These are phyloP conservation scores for Lathyrus aphaca DNA, from an alignment of 306 rosid genomes.

Conservation along the genomic window DNA sequence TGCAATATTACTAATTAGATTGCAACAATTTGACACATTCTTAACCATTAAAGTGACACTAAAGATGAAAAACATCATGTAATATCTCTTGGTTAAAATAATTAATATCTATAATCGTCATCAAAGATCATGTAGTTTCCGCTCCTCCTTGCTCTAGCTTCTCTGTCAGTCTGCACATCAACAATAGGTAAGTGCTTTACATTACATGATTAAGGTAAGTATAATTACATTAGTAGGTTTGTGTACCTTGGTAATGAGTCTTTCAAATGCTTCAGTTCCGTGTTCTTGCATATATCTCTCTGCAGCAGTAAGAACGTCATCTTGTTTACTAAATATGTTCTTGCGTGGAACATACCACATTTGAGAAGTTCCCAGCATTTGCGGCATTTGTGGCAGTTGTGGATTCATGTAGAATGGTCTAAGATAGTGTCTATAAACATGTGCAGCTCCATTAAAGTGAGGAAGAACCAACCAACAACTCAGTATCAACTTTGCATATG, in stretches of 20 bases:
- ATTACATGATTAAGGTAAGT: neutral
- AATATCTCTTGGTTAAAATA: conserved; percentile 20
- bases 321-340: conserved; percentile 64
- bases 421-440: conserved; percentile 73
- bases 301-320: conserved; percentile 79
- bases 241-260: conserved; percentile 75
- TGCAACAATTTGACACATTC: too few species aligned
- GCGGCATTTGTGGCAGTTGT: conserved; percentile 50
- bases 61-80: neutral
- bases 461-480: conserved; percentile 94
- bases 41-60: too few species aligned
- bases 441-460: conserved; percentile 89
- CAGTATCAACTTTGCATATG: conserved; percentile 74
- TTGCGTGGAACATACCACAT: conserved; percentile 84
- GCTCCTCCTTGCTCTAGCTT: conserved; percentile 61
- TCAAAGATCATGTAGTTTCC: conserved; percentile 73
- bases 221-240: neutral
- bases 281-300: conserved; percentile 77
- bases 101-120: conserved; percentile 63
- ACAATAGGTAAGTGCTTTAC: conserved; percentile 15
- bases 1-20: too few species aligned
- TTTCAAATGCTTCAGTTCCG: conserved; percentile 83
- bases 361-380: conserved; percentile 41
- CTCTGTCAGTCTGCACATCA: conserved; percentile 73
- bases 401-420: conserved; percentile 89